Percentiles rank a stretch among this genome's conserved stretches.
Evolutionary conservation across 305 asterid species (phyloP).

Genomic region (Caryopteris hybrid): DNA sequence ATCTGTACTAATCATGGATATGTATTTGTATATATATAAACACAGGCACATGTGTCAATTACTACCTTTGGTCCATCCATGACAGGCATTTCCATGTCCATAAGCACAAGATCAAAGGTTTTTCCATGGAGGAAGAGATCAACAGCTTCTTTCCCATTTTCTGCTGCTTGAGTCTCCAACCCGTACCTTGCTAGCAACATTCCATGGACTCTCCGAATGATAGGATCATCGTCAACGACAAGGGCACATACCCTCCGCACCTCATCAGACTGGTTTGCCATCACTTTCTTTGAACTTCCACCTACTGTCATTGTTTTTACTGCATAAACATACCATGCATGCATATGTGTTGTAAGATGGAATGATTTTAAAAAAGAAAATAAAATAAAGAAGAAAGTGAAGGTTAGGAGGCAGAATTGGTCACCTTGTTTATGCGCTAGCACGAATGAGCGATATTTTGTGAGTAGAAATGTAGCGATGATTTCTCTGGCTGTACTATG

Average conservation of each 20-base stretch:
- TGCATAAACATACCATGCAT: no score
- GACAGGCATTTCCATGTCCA: conserved; percentile 61
- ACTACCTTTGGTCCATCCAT: conserved; percentile 49
- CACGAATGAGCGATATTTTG: background rate
- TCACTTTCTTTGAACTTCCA: conserved; percentile 7
- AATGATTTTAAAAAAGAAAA: background rate
- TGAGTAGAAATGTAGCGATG: background rate
- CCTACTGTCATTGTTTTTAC: background rate
- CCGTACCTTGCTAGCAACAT: conserved; percentile 21
- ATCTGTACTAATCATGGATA: background rate
- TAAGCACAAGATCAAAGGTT: conserved; percentile 39
- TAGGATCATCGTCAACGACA: conserved; percentile 47
- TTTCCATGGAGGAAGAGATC: conserved; percentile 33
- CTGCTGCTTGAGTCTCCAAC: conserved; percentile 25
- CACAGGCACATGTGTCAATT: no score
- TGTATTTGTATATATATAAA: background rate
- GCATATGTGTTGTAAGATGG: background rate
- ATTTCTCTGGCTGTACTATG: background rate
- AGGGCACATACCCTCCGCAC: conserved; percentile 29
- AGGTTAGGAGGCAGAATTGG: background rate
- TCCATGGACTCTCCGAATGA: conserved; percentile 24
- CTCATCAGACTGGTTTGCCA: background rate
- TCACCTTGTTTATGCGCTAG: background rate
- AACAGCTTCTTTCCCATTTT: conserved; percentile 44
- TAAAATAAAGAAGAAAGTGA: background rate